Percentiles rank a stretch among this genome's conserved stretches.
These are phyloP conservation scores for Cryphonectria parasitica DNA, from an alignment of 2,329 filamentous ascomycete species.

Conservation along the genomic window DNA sequence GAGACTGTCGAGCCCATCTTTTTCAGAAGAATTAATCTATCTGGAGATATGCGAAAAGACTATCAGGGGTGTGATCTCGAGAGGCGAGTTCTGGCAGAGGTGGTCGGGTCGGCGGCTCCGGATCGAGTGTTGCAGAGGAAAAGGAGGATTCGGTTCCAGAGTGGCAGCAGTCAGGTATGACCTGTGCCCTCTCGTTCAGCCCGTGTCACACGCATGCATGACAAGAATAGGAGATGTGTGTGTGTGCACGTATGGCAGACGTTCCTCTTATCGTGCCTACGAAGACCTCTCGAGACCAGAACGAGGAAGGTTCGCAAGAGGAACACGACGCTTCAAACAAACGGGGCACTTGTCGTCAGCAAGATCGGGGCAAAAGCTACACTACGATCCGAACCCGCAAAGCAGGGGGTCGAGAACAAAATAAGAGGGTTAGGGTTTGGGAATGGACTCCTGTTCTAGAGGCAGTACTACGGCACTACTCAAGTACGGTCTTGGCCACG, in stretches of 20 bases:
- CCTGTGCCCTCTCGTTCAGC: constrained; percentile 7
- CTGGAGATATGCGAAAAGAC: neutral
- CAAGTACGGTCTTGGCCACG: neutral
- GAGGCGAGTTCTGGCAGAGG: neutral
- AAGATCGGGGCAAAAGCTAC: neutral
- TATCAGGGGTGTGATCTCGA: neutral
- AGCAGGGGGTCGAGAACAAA: neutral
- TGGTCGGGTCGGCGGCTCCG: neutral
- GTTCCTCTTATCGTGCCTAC: neutral
- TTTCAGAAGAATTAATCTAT: neutral
- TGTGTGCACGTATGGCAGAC: neutral
- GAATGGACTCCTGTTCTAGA: neutral
- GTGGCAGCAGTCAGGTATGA: neutral
- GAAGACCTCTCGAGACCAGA: neutral
- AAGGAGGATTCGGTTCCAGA: neutral
- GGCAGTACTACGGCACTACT: neutral
- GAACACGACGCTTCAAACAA: neutral
- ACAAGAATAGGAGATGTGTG: constrained; percentile 1
- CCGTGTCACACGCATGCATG: constrained; percentile 14
- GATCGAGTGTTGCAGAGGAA: neutral
- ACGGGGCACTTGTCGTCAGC: neutral
- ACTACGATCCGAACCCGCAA: neutral
- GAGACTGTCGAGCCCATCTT: constrained; percentile 43
- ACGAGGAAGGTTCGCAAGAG: neutral
- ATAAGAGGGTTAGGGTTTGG: neutral